These are phyloP conservation scores for Kuraishia cidri DNA, from an alignment of 805 yeast species.

Conservation along the genomic window DNA sequence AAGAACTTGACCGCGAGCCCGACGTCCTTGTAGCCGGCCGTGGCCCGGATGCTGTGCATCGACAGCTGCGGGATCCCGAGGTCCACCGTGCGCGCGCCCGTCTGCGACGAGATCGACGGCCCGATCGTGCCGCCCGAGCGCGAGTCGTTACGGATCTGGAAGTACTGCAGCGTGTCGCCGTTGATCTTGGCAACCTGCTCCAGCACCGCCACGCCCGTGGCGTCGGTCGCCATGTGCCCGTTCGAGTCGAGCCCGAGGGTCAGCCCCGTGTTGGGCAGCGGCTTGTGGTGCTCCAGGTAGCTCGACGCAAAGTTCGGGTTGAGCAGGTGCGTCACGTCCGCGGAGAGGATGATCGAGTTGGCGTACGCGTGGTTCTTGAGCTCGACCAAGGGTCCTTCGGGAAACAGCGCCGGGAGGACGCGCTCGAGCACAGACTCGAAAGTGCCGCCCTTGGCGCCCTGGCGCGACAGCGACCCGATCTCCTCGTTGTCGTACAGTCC, in stretches of 20 bases:
- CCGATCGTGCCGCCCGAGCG: slow-evolving; percentile 90
- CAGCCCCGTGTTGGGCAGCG: slow-evolving; percentile 71
- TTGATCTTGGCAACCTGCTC: slow-evolving; percentile 62
- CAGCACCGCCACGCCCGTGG: slow-evolving; percentile 59
- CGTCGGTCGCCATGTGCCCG: slow-evolving; percentile 79
- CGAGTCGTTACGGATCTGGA: slow-evolving; percentile 80
- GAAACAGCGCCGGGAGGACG: slow-evolving; percentile 18
- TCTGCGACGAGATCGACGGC: slow-evolving; percentile 51
- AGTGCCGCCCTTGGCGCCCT: slow-evolving; percentile 76
- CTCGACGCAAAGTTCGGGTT: slow-evolving; percentile 70
- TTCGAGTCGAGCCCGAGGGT: slow-evolving; percentile 68
- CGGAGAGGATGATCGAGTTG: slow-evolving; percentile 71
- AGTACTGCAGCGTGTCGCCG: slow-evolving; percentile 63
- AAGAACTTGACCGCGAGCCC: slow-evolving; percentile 69
- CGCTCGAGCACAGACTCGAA: slow-evolving; percentile 59
- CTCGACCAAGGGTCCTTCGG: not conserved
- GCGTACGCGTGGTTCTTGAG: slow-evolving; percentile 24
- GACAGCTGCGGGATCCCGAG: slow-evolving; percentile 77
- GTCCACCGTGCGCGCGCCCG: slow-evolving; percentile 73
- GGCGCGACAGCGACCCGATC: slow-evolving; percentile 72
- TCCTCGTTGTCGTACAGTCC: slow-evolving; percentile 77
- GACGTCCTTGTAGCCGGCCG: slow-evolving; percentile 70
- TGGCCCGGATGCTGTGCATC: slow-evolving; percentile 82
- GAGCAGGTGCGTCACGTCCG: slow-evolving; percentile 76
- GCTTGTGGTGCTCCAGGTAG: slow-evolving; percentile 72